Evolutionary conservation across 1,284 basidiomycete genomes (phyloP).

Genomic region (Apiotrichum gamsii): DNA sequence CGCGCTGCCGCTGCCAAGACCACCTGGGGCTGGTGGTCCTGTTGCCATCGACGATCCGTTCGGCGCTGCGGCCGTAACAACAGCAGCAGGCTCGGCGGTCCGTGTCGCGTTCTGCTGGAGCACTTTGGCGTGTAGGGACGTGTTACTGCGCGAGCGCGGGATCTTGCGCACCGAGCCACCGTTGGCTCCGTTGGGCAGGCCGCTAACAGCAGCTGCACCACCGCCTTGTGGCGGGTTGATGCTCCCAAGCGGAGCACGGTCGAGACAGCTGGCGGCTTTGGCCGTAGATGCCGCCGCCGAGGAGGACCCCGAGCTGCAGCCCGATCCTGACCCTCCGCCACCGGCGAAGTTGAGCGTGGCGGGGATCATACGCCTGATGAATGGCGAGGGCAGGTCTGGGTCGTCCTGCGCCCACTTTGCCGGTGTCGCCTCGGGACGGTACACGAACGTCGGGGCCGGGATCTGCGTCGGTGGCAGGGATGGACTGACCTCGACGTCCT

Average conservation of each 20-base stretch:
- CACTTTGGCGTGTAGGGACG: constrained; percentile 2
- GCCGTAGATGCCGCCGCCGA: not conserved
- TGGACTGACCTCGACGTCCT: not conserved
- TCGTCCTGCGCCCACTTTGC: constrained; percentile 41
- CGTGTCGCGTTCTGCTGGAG: constrained; percentile 6
- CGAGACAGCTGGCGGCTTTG: not conserved
- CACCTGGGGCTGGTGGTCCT: not conserved
- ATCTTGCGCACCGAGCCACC: not conserved
- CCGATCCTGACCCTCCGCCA: too few relatives aligned
- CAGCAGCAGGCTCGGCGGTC: not conserved
- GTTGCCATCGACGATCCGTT: not conserved
- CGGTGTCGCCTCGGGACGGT: constrained; percentile 39
- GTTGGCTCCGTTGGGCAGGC: not conserved
- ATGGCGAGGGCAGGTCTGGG: constrained; percentile 39
- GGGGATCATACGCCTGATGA: constrained; percentile 25
- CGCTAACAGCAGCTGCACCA: not conserved
- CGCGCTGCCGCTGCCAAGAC: not conserved
- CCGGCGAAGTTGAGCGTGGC: not conserved
- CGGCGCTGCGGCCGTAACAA: not conserved
- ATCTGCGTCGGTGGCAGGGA: constrained; percentile 29
- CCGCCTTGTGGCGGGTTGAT: constrained; percentile 10
- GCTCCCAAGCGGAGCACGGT: constrained; percentile 16
- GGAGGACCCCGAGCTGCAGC: too few relatives aligned
- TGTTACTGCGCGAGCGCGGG: not conserved
- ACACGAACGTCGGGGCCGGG: constrained; percentile 30